Evolutionary conservation across 2,329 filamentous ascomycete genomes (phyloP).

Genomic region (Neocucurbitaria cava): DNA sequence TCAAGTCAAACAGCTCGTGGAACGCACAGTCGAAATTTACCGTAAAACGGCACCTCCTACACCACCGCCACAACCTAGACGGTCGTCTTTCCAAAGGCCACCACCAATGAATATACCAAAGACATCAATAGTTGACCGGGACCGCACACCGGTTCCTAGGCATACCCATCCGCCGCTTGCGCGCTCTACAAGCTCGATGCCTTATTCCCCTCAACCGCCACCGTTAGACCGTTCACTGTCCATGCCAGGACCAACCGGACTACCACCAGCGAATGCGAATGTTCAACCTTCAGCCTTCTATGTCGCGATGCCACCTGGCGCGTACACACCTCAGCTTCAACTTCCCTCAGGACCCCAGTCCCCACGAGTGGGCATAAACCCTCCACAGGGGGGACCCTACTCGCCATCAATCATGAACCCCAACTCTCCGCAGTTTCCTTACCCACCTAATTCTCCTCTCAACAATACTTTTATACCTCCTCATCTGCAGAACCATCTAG

Average conservation of each 20-base stretch:
- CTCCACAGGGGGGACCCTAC: constrained; percentile 10
- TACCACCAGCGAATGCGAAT: constrained; percentile 13
- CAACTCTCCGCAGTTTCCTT: constrained; percentile 10
- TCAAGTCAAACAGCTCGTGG: constrained; percentile 45
- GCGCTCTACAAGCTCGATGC: constrained; percentile 27
- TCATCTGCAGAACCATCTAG: neutral
- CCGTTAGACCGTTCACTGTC: constrained; percentile 37
- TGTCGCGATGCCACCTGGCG: constrained; percentile 13
- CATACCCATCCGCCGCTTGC: constrained; percentile 28
- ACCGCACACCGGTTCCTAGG: constrained; percentile 30
- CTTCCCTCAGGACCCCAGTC: constrained; percentile 10
- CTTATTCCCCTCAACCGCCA: constrained; percentile 24
- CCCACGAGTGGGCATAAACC: constrained; percentile 12
- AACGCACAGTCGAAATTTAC: constrained; percentile 49
- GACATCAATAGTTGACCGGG: constrained; percentile 23
- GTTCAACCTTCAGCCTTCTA: constrained; percentile 23
- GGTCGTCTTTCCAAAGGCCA: constrained; percentile 33
- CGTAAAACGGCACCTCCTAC: constrained; percentile 32
- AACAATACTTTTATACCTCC: constrained; percentile 9
- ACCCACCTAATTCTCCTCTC: constrained; percentile 6
- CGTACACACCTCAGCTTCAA: constrained; percentile 7
- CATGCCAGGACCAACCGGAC: constrained; percentile 25
- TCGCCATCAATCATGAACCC: neutral
- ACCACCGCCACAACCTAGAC: constrained; percentile 16
- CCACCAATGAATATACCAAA: constrained; percentile 11